Percentiles rank a stretch among this genome's conserved stretches.
Conservation (phyloP, 73 alveolate genomes). For the Paramecium sonneborni region DNA sequence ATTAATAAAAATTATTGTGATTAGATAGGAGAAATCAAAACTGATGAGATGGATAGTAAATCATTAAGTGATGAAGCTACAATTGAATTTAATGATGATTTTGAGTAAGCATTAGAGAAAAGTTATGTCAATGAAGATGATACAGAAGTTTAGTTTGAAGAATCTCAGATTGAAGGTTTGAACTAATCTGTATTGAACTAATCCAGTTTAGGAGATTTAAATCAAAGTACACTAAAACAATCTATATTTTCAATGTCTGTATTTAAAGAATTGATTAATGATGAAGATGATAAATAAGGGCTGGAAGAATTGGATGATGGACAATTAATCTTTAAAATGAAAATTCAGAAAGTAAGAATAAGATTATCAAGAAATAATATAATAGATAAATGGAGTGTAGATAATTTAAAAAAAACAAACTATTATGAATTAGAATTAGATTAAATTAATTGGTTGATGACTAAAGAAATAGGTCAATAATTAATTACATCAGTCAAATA, state of each 20-base stretch:
- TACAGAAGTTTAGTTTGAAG: background rate
- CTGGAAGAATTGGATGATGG: conserved; percentile 11
- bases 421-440: background rate
- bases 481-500: background rate
- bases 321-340: background rate
- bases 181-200: background rate
- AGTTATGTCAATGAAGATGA: background rate
- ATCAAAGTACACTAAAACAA: background rate
- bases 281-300: conserved; percentile 49
- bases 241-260: conserved; percentile 4
- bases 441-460: conserved; percentile 8
- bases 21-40: background rate
- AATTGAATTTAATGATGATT: background rate
- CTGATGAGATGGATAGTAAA: background rate
- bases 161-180: background rate
- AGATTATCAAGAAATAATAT: background rate
- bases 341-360: background rate
- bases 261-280: conserved; percentile 8
- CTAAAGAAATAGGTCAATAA: background rate
- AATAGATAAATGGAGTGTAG: background rate
- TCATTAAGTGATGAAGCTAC: conserved; percentile 1
- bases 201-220: background rate
- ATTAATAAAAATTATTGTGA: background rate
- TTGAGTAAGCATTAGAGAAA: background rate
- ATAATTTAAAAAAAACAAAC: background rate